phyloP scores from a whole-genome alignment of 345 rosid species.

The Combretum micranthum region DNA sequence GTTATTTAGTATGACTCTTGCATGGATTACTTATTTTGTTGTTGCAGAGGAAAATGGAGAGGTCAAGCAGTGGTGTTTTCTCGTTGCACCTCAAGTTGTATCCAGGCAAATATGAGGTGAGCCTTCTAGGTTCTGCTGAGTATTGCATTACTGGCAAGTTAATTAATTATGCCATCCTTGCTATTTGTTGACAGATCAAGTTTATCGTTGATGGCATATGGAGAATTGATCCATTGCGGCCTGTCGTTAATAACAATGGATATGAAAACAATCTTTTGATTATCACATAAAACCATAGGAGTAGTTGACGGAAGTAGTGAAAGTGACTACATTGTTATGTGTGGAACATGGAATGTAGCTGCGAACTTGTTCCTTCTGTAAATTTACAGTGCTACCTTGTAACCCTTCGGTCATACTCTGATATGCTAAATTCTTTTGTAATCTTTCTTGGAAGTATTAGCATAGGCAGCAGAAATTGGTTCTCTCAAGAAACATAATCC shows the following conservation, averaged over 20 bases:
- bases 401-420: no score
- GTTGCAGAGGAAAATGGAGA: slow-evolving; percentile 91
- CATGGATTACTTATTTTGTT: no score
- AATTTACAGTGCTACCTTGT: no score
- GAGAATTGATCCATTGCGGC: slow-evolving; percentile 89
- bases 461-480: no score
- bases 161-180: neutral
- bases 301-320: neutral
- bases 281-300: slow-evolving; percentile 25
- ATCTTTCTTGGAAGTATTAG: no score
- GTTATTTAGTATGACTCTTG: no score
- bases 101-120: slow-evolving; percentile 90
- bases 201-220: slow-evolving; percentile 93
- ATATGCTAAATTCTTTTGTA: no score
- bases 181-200: slow-evolving; percentile 49
- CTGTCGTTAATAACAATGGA: slow-evolving; percentile 50
- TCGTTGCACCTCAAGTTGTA: slow-evolving; percentile 60
- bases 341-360: no score
- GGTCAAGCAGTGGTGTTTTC: slow-evolving; percentile 58
- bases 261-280: slow-evolving; percentile 74
- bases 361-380: no score
- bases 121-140: neutral
- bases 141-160: slow-evolving; percentile 6
- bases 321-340: neutral
- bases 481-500: no score